Conservation (phyloP, 352 stramenopile genomes). For the Globisporangium barbulae region DNA sequence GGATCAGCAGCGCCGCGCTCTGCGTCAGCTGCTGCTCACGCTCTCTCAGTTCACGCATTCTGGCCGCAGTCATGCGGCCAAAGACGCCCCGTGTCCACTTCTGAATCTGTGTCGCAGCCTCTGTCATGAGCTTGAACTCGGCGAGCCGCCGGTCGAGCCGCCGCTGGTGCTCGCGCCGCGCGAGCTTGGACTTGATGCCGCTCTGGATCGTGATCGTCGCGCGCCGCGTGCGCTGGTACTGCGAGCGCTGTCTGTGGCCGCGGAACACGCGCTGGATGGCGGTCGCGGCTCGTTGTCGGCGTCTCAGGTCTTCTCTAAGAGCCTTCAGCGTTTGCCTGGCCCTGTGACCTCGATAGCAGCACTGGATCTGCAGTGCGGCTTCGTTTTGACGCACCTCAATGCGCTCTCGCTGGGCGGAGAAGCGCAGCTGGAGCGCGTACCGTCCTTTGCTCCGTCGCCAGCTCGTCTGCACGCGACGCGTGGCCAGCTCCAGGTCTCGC, state of each 20-base stretch:
- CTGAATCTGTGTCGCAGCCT: slow-evolving; percentile 35
- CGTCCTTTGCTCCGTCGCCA: slow-evolving; percentile 42
- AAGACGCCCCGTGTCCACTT: slow-evolving; percentile 26
- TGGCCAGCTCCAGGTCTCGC: slow-evolving; percentile 28
- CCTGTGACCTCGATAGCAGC: slow-evolving; percentile 26
- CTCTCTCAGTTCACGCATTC: slow-evolving; percentile 25
- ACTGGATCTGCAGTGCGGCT: slow-evolving; percentile 38
- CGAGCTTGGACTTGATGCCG: slow-evolving; percentile 34
- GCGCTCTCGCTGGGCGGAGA: slow-evolving; percentile 39
- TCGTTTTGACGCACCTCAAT: slow-evolving; percentile 25
- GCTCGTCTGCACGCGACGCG: slow-evolving; percentile 38
- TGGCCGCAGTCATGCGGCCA: slow-evolving; percentile 20
- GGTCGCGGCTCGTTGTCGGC: slow-evolving; percentile 18
- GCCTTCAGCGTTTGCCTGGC: slow-evolving; percentile 14
- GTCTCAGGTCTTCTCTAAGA: neutral
- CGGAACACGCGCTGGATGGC: slow-evolving; percentile 40
- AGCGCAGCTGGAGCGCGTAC: slow-evolving; percentile 49
- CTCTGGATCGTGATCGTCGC: slow-evolving; percentile 43
- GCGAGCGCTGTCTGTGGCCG: slow-evolving; percentile 17
- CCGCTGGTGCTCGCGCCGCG: slow-evolving; percentile 24
- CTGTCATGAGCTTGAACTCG: slow-evolving; percentile 9
- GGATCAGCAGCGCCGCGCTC: slow-evolving; percentile 48
- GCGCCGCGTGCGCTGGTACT: slow-evolving; percentile 18
- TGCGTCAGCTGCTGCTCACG: slow-evolving; percentile 27
- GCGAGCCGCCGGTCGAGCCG: slow-evolving; percentile 9